Percentiles rank a stretch among this genome's conserved stretches.
phyloP scores from a whole-genome alignment of 169 alveolate genomes.

The Cryptosporidium xiaoi region DNA sequence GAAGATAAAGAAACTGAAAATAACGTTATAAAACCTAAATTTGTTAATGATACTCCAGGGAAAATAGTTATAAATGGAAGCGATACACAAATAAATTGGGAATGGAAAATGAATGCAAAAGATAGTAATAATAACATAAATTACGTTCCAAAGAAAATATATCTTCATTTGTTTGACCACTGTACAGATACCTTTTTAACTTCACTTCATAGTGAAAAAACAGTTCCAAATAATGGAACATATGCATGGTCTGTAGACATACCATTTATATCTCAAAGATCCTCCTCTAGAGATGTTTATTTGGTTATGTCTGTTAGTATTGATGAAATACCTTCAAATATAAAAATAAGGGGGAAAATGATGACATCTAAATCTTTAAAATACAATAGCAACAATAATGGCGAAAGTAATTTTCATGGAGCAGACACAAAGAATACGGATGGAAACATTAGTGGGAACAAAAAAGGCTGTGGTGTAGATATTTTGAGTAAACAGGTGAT shows the following conservation, averaged over 20 bases:
- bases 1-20: not conserved
- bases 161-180: constrained; percentile 75
- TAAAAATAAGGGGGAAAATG: constrained; percentile 15
- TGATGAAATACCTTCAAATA: constrained; percentile 51
- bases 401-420: not conserved
- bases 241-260: constrained; percentile 80
- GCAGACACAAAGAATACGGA: not conserved
- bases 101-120: constrained; percentile 57
- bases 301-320: constrained; percentile 28
- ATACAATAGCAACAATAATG: too few species aligned
- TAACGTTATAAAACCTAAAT: constrained; percentile 47
- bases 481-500: not conserved
- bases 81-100: constrained; percentile 78
- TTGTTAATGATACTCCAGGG: constrained; percentile 78
- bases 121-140: constrained; percentile 23
- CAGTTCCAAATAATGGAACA: constrained; percentile 80
- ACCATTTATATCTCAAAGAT: constrained; percentile 61
- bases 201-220: constrained; percentile 77
- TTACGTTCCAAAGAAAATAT: constrained; percentile 74
- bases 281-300: constrained; percentile 65
- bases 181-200: constrained; percentile 46
- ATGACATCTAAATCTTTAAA: not conserved
- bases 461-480: too few species aligned
- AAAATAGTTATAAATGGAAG: constrained; percentile 78
- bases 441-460: not conserved